These are phyloP conservation scores for Cavenderia fasciculata DNA, from an alignment of 78 protist species.

Conservation along the genomic window DNA sequence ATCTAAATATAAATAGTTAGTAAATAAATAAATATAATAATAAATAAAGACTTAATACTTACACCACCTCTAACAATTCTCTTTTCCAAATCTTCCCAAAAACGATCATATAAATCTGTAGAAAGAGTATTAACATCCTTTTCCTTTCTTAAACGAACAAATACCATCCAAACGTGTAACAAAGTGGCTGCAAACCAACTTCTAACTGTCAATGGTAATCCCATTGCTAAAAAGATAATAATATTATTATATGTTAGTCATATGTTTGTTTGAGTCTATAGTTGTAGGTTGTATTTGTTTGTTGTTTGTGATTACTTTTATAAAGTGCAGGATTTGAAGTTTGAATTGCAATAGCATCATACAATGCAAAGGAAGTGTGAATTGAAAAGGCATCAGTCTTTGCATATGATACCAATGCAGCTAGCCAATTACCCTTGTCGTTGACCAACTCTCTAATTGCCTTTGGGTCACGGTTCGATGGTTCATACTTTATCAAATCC, in stretches of 20 bases:
- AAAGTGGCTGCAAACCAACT: slow-evolving; percentile 55
- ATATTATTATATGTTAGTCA: too few species aligned
- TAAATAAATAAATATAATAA: background rate
- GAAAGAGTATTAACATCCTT: slow-evolving; percentile 14
- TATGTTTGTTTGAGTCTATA: too few species aligned
- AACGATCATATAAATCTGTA: slow-evolving; percentile 66
- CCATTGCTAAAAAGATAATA: background rate
- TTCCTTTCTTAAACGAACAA: slow-evolving; percentile 37
- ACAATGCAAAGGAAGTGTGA: slow-evolving; percentile 23
- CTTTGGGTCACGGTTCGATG: background rate
- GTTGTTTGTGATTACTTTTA: background rate
- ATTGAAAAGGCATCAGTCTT: slow-evolving; percentile 33
- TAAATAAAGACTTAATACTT: background rate
- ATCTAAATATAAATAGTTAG: slow-evolving; percentile 14
- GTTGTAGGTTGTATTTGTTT: background rate
- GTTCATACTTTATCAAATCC: slow-evolving; percentile 9
- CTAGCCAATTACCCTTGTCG: too few species aligned
- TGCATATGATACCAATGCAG: slow-evolving; percentile 36
- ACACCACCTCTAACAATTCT: slow-evolving; percentile 68
- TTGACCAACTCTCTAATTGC: background rate
- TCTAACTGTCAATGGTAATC: slow-evolving; percentile 61
- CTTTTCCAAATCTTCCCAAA: slow-evolving; percentile 72
- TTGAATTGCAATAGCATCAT: slow-evolving; percentile 29
- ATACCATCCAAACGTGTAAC: slow-evolving; percentile 50
- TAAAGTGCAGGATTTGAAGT: slow-evolving; percentile 39